Evolutionary conservation across 73 alveolate species (phyloP), one percentile per base, ranked within the genome.

Genomic region (Blepharisma stoltei): DNA sequence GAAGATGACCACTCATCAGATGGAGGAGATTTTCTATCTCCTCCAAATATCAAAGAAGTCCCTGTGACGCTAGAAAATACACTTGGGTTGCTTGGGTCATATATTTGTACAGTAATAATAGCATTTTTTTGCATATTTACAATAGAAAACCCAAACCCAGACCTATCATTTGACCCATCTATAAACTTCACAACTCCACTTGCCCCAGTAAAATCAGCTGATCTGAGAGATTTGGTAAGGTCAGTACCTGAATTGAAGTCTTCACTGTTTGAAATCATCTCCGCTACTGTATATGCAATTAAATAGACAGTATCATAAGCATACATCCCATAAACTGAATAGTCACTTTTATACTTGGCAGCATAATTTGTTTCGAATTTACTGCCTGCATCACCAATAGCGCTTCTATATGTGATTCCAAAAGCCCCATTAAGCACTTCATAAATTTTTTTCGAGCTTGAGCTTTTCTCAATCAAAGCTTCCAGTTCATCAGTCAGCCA

Each of bases 301-400:
- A 68, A 18, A 11, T 68, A 43, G 8, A 68, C 78, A 20, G 78
- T 20, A 27, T 68, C 78, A 25, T 43, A 68, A 8, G 68, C 78
- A 6, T 8, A 68, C 8, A 43, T 9, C n/a, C 23, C 78, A 8
- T 9, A n/a, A 11, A 11, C 6, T 7, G 54, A 7, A 27, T 7
- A 25, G 25, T 68, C 20, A 7, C 20, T 43, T 8, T 18, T 73
- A 8, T 9, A 20, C 20, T 68, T 37, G 8, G 6, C 75, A 6
- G 20, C 6, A 68, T 8, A 68, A 68, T 68, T 11, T 6, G 6
- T 11, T 6, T 71, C 8, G 20, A 25, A 37, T 7, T 7, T 68
- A 7, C 8, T 6, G 7, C 71, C 78, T 6, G 20, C 8, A 21
- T 7, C 25, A 73, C 68, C 78, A 6, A 8, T 68, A 20, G 20